A percentile compares a stretch with the other conserved stretches of the same genome.
These are phyloP conservation scores for Saksenaea vasiformis DNA, from an alignment of 371 early-diverging fungal species.

Conservation along the genomic window DNA sequence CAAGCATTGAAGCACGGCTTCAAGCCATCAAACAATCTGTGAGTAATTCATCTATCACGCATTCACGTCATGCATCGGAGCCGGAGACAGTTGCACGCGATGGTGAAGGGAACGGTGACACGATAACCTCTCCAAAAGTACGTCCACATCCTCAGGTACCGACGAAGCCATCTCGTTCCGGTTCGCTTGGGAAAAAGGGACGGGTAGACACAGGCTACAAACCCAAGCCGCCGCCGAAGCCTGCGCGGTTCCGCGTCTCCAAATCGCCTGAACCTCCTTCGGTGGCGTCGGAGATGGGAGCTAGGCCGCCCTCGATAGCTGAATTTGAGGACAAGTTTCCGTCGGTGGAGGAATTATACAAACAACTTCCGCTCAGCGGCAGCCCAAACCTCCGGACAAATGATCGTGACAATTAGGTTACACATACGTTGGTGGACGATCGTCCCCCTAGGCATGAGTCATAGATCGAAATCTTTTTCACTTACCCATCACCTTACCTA, in stretches of 20 bases:
- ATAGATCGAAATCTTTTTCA: slow-evolving; percentile 2
- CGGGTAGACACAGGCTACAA: background rate
- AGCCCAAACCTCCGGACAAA: background rate
- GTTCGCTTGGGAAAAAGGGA: background rate
- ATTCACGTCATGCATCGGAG: background rate
- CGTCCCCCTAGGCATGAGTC: background rate
- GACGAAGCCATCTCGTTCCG: background rate
- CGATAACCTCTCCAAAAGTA: background rate
- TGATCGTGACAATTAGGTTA: slow-evolving; percentile 4
- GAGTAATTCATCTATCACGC: background rate
- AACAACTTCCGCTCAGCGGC: slow-evolving; percentile 10
- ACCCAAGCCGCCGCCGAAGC: slow-evolving; percentile 47
- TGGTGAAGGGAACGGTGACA: background rate
- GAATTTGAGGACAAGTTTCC: slow-evolving; percentile 49
- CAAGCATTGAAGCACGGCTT: slow-evolving; percentile 38
- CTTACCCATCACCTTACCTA: background rate
- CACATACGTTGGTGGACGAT: background rate
- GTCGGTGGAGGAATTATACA: slow-evolving; percentile 33
- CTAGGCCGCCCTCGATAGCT: slow-evolving; percentile 21
- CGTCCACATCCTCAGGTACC: background rate
- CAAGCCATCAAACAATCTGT: slow-evolving; percentile 15
- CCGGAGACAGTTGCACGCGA: background rate
- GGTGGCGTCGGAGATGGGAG: background rate
- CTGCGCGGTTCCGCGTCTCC: slow-evolving; percentile 41
- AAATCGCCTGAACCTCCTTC: slow-evolving; percentile 9